Percentiles rank a stretch among this genome's conserved stretches.
These are phyloP conservation scores for Xylaria sp. DNA, from an alignment of 2,329 filamentous ascomycete genomes.

Conservation along the genomic window DNA sequence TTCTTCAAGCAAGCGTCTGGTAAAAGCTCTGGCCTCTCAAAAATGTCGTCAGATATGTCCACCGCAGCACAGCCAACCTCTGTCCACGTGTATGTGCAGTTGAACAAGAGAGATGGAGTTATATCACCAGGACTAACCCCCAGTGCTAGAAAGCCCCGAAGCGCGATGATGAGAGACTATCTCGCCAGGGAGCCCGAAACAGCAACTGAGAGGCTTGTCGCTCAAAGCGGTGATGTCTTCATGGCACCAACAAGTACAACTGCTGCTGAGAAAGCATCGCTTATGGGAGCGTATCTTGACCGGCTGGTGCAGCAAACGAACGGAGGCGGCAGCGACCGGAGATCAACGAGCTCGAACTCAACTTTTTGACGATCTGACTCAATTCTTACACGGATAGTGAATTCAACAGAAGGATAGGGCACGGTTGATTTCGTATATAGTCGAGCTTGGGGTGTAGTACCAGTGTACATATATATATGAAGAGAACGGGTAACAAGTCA, in stretches of 20 bases:
- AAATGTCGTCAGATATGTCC: slow-evolving; percentile 17
- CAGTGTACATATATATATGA: background rate
- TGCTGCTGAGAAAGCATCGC: slow-evolving; percentile 25
- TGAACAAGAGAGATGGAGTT: background rate
- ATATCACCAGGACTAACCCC: slow-evolving; percentile 10
- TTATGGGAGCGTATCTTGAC: slow-evolving; percentile 37
- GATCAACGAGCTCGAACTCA: slow-evolving; percentile 15
- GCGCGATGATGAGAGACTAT: slow-evolving; percentile 43
- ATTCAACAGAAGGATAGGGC: background rate
- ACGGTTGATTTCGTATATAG: background rate
- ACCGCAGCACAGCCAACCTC: slow-evolving; percentile 5
- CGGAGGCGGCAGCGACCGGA: slow-evolving; percentile 5
- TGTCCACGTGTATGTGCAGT: slow-evolving; percentile 15
- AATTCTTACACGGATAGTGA: background rate
- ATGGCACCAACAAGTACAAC: slow-evolving; percentile 19
- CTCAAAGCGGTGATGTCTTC: slow-evolving; percentile 1
- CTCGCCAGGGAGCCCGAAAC: slow-evolving; percentile 38
- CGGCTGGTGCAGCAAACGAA: slow-evolving; percentile 34
- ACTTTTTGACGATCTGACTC: background rate
- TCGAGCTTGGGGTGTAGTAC: background rate
- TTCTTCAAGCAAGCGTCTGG: background rate
- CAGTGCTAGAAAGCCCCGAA: slow-evolving; percentile 20
- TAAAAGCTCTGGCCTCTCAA: background rate
- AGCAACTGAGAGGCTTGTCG: slow-evolving; percentile 40
- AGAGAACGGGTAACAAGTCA: background rate